Evolutionary conservation across 1,139 yeast genomes (phyloP), one percentile per base, ranked within the genome.

Genomic region (Scheffersomyces cryptocercus): DNA sequence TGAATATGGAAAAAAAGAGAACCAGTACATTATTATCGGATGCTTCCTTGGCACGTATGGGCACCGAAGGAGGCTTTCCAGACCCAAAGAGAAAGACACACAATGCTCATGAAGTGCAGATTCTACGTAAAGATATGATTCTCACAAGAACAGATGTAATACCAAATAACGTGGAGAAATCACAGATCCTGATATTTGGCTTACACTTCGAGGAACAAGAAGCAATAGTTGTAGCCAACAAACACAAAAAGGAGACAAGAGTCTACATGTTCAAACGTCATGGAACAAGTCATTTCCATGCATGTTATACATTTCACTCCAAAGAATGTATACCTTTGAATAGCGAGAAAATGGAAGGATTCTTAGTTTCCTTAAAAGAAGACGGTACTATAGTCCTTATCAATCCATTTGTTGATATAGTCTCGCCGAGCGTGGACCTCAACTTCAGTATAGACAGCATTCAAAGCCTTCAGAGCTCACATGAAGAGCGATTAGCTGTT

Each of bases 371-470:
- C 4, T 58, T 75, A 10, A 65, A 65, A 14, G 58, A 59, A 3
- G 53, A 61, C 7, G 56, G 29, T 12, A 29, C 61, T 3, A 41
- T 85, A 15, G 67, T 67, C 12, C 55, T 88, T 4, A 73, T 79
- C 35, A 84, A 88, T 51, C 95, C 96, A 1, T 84, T 87, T 51
- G 64, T 83, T 9, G 79, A 80, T 28, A 58, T 86, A 2, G 61
- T 62, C 3, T 79, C 93, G 0, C 75, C 81, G 0, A 54, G 65
- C 3, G 64, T 79, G 7, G 49, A 53, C 20, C 40, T 65, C 7
- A 38, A 59, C 0, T 47, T 50, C 4, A 49, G 42, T 12, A 52
- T 48, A 24, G 57, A 64, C 3, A 40, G 51, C 7, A 55, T 64
- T 3, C 16, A 45, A 4, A 45, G 50, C 14, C 49, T 68, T n/a